Percentiles rank a stretch among this genome's conserved stretches.
Conservation (phyloP, 495 filamentous ascomycete genomes). For the Neurospora sp. region DNA sequence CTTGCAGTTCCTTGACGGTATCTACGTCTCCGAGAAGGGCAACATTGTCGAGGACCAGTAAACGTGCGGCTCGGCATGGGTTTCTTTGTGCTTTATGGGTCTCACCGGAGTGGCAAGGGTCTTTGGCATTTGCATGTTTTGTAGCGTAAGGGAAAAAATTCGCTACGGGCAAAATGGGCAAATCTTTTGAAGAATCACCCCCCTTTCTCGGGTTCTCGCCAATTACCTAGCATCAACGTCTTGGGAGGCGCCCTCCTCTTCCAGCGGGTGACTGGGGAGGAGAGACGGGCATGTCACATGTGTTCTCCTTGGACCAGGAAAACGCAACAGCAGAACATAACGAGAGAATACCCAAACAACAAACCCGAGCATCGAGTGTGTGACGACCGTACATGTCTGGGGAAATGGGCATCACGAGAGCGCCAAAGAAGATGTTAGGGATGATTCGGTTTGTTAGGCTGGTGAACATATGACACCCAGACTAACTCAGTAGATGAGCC, state of each 20-base stretch:
- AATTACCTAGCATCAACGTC: slow-evolving; percentile 10
- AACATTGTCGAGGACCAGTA: slow-evolving; percentile 69
- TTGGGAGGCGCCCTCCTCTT: background rate
- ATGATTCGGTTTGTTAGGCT: background rate
- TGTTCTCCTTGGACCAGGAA: background rate
- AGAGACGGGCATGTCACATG: slow-evolving; percentile 1
- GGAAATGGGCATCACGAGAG: background rate
- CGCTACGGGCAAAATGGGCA: slow-evolving; percentile 38
- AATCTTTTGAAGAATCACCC: slow-evolving; percentile 26
- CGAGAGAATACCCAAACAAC: background rate
- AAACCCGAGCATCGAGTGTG: background rate
- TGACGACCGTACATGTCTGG: slow-evolving; percentile 1
- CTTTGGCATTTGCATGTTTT: slow-evolving; percentile 46
- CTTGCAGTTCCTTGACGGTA: slow-evolving; percentile 90
- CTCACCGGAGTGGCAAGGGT: slow-evolving; percentile 32
- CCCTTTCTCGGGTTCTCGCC: slow-evolving; percentile 11
- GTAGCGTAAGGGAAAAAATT: slow-evolving; percentile 35
- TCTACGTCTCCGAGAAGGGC: slow-evolving; percentile 96
- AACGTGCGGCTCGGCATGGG: slow-evolving; percentile 31
- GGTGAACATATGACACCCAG: background rate
- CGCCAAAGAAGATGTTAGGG: slow-evolving; percentile 3
- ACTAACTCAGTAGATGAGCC: background rate
- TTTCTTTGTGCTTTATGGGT: slow-evolving; percentile 38
- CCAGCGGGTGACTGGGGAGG: background rate
- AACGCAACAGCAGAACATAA: background rate